Conservation (phyloP, 371 early-diverging fungal genomes). For the Amoeboaphelidium protococcarum region DNA sequence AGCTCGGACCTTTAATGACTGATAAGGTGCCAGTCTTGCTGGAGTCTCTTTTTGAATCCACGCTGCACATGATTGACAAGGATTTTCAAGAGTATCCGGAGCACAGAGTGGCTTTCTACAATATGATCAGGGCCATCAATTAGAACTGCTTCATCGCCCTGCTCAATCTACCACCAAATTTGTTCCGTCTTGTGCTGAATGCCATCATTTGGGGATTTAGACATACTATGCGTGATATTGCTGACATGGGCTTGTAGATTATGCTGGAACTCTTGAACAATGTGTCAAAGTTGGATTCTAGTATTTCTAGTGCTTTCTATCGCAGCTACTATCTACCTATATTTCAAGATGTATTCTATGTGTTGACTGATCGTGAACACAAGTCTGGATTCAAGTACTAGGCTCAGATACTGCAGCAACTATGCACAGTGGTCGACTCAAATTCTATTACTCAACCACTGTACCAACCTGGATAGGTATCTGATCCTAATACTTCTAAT, state of each 20-base stretch:
- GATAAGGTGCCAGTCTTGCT: constrained; percentile 56
- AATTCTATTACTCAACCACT: constrained; percentile 59
- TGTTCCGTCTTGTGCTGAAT: constrained; percentile 66
- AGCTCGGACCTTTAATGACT: constrained; percentile 42
- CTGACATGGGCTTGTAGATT: constrained; percentile 63
- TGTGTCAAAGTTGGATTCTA: constrained; percentile 32
- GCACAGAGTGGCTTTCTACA: constrained; percentile 78
- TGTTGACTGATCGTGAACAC: constrained; percentile 85
- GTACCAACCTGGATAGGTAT: constrained; percentile 42
- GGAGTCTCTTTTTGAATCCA: constrained; percentile 76
- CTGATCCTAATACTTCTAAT: constrained; percentile 83
- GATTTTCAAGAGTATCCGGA: constrained; percentile 91
- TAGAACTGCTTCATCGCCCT: constrained; percentile 67
- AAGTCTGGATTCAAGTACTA: constrained; percentile 88
- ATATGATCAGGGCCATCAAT: constrained; percentile 59
- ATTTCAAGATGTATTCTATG: constrained; percentile 81
- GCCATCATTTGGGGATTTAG: constrained; percentile 94
- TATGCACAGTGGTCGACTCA: constrained; percentile 52
- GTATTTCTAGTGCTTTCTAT: constrained; percentile 62
- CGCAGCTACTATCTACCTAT: constrained; percentile 60
- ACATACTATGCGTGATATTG: constrained; percentile 91
- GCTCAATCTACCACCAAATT: constrained; percentile 44
- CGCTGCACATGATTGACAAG: constrained; percentile 90
- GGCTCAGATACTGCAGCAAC: constrained; percentile 52
- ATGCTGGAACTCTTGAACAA: constrained; percentile 61